Conservation (phyloP, 306 rosid species). For the Senna siamea region DNA sequence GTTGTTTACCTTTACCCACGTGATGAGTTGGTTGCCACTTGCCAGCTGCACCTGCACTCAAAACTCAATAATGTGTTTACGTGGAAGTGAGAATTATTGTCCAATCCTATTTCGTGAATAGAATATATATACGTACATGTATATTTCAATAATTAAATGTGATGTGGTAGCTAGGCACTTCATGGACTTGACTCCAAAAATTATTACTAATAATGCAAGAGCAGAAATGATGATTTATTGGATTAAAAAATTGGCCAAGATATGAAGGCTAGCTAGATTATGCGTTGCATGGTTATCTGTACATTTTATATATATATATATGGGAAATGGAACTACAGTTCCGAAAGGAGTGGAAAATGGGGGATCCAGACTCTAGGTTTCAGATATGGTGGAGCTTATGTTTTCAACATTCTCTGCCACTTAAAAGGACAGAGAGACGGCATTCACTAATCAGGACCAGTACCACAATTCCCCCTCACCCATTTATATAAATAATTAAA, state of each 20-base stretch:
- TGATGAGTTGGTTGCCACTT: conserved; percentile 16
- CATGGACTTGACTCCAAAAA: background rate
- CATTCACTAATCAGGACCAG: conserved; percentile 51
- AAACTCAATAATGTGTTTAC: conserved; percentile 47
- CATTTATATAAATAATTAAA: conserved; percentile 29
- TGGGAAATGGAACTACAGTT: conserved; percentile 59
- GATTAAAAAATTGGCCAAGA: background rate
- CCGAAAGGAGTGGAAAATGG: conserved; percentile 49
- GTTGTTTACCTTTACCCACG: conserved; percentile 24
- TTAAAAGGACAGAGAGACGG: conserved; percentile 51
- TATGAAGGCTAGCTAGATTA: no score
- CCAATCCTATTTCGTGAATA: conserved; percentile 18
- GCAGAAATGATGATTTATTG: background rate
- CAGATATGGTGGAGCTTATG: conserved; percentile 26
- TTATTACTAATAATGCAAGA: background rate
- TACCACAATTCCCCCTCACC: conserved; percentile 23
- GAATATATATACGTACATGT: background rate
- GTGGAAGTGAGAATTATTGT: conserved; percentile 38
- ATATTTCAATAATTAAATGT: background rate
- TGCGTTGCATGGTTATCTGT: background rate
- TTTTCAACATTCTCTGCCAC: conserved; percentile 54
- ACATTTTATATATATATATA: conserved; percentile 6
- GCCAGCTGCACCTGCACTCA: conserved; percentile 42
- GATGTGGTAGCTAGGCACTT: background rate
- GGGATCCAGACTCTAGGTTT: conserved; percentile 31